Base-by-base conservation (phyloP, 345 rosid species). In the Mangifera indica region DNA sequence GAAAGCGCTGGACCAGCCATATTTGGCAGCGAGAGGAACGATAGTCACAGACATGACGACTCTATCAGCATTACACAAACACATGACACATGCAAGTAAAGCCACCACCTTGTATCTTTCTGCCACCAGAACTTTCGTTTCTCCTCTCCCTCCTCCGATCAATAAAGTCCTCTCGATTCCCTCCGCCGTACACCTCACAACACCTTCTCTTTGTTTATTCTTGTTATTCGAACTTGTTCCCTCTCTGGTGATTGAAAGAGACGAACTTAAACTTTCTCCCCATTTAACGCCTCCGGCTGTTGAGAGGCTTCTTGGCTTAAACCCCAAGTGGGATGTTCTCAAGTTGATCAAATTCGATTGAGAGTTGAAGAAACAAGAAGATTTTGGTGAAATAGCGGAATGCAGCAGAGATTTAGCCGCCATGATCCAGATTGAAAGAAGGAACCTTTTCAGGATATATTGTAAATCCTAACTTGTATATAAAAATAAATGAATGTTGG, bases 41-140 rank as follows among this genome's bases (percentile, higher is more conserved):
- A 92, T 76, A 34, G 99, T 89, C 0, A 94, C 97, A 0, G 99
- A 94, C 99, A 93, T 93, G 7, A 93, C 93, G 32, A 91, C 92
- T 51, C 96, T 78, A 40, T 93, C 98, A 5, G 99, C 98, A 86
- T 94, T 94, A 78, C 98, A 92, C 2, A 94, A 82, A 78, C 98
- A 88, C 98, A 94, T 84, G 21, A 85, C 93, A 37, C 80, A 81
- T 24, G 98, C 98, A 79, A 87, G 77, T 58, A 94, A 64, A 40
- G 84, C 89, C 83, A 86, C 96, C 81, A 94, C 91, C 80, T 90
- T 94, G 26, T 86, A 84, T 82, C 99, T 90, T 86, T 92, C 99
- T 42, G 93, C 83, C 10, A 89, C 74, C 40, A 29, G 8, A 53
- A 63, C 66, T 24, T 52, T 48, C n/a, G 51, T 21, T 9, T 63